Evolutionary conservation across 257 asterid genomes (phyloP), one percentile per base, ranked within the genome.

Genomic region (Henckelia pumila): DNA sequence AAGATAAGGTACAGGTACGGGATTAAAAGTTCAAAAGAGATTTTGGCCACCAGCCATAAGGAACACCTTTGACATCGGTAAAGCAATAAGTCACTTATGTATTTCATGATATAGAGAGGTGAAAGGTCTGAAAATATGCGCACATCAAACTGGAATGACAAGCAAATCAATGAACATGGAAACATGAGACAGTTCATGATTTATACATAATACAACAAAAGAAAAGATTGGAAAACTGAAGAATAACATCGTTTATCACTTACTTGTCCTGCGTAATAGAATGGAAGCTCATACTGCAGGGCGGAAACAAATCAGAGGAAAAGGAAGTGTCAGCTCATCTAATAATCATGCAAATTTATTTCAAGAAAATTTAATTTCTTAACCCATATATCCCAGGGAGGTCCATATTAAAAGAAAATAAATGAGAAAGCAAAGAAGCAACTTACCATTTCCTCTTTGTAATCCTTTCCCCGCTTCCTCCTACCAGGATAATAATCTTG

Each of bases 401-500:
- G 37, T 58, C 22, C 21, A 40, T 29, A 64, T 37, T 49, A 61
- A 28, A 25, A 66, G 37, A 16, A 40, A 35, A 14, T n/a, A 21
- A 49, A 57, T 16, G 20, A 17, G 59, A 71, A 71, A 28, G 44
- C 64, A 62, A 60, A 55, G 28, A 22, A 66, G 20, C 52, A 57
- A 52, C 76, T 58, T 79, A 92, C 98, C 98, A 92, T 89, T 71
- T 84, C 97, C 84, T 88, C 88, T 66, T 84, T 71, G 77, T 88
- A 92, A 71, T 92, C 95, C 83, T 92, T 84, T 77, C 98, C 98
- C 75, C 97, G 81, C 79, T 92, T 92, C 76, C 98, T 83, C 81
- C 98, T 82, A 35, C 98, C 97, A 71, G 97, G 97, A 72, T 89
- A 88, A 83, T 88, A 86, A 80, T 92, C 98, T 74, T 92, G 98